Evolutionary conservation across 345 rosid species (phyloP), one percentile per base, ranked within the genome.

Genomic region (Moringa oleifera): DNA sequence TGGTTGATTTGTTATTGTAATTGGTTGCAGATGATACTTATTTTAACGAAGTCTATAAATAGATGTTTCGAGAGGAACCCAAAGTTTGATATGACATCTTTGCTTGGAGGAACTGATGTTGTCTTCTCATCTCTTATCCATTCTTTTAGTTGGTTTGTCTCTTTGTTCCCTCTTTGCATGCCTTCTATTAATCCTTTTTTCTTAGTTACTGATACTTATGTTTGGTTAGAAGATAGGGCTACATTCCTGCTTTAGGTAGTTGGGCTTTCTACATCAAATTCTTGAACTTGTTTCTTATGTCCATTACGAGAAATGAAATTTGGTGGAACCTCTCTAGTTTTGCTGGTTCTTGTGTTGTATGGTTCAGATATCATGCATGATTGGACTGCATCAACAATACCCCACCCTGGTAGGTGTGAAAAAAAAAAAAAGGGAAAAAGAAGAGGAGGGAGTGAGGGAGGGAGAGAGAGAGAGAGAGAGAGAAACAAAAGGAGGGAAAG

Each of bases 81-180:
- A 18, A 95, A 95, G 87, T 95, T 91, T 71, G 99, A 95, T 73
- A 90, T 95, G 97, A 87, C 97, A 68, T 95, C 95, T 31, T 78
- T 95, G 76, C 97, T 95, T 60, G 96, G 99, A 72, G 99, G 97
- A 81, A 95, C 99, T 25, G 95, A 95, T 58, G 94, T 76, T 69
- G 99, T 95, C 70, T 95, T 95, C 86, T 91, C 98, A 45, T 91
- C 99, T 59, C 95, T 95, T 20, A 83, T 95, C 77, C 98, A 91
- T 78, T 91, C 96, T 25, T 91, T 91, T 63, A 80, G 91, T 75
- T 95, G 99, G 99, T 95, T 59, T 49, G 96, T 81, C 69, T 75
- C 75, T 73, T 53, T 77, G 8, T 33, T n/a, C 62, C 33, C 12
- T 7, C 13, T 41, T 41, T 4, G 13, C 16, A 41, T 41, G 33